These are phyloP conservation scores for Protomyces inouyei DNA, from an alignment of 1,139 yeast genomes.

Conservation along the genomic window DNA sequence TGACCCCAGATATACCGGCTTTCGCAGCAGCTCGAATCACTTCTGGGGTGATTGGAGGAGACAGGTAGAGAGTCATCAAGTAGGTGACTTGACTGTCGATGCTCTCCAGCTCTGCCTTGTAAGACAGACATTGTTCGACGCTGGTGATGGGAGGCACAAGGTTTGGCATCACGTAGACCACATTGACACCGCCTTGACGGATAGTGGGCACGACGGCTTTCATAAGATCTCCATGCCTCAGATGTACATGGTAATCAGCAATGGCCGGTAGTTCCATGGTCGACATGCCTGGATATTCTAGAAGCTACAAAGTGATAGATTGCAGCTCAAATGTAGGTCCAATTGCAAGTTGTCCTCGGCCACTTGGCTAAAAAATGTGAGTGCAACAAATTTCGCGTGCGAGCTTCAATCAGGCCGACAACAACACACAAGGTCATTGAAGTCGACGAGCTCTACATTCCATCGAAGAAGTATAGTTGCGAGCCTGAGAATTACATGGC, in stretches of 20 bases:
- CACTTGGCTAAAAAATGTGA: no score
- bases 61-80: constrained; percentile 82
- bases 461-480: no score
- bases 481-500: neutral
- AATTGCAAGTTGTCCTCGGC: no score
- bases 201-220: constrained; percentile 85
- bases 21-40: constrained; percentile 74
- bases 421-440: no score
- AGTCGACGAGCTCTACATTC: no score
- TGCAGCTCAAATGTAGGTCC: no score
- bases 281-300: neutral
- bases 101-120: constrained; percentile 59
- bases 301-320: no score
- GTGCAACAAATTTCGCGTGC: no score
- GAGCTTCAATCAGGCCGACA: no score
- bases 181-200: constrained; percentile 80
- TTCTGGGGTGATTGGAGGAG: constrained; percentile 76
- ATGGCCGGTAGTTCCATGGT: constrained; percentile 42
- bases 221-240: constrained; percentile 92
- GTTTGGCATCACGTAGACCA: constrained; percentile 95
- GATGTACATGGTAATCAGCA: constrained; percentile 94
- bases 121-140: constrained; percentile 64
- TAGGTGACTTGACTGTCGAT: constrained; percentile 80
- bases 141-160: constrained; percentile 86
- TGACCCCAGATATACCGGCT: constrained; percentile 63